Conservation (phyloP, 2,329 filamentous ascomycete genomes). For the Trichoderma koningiopsis region DNA sequence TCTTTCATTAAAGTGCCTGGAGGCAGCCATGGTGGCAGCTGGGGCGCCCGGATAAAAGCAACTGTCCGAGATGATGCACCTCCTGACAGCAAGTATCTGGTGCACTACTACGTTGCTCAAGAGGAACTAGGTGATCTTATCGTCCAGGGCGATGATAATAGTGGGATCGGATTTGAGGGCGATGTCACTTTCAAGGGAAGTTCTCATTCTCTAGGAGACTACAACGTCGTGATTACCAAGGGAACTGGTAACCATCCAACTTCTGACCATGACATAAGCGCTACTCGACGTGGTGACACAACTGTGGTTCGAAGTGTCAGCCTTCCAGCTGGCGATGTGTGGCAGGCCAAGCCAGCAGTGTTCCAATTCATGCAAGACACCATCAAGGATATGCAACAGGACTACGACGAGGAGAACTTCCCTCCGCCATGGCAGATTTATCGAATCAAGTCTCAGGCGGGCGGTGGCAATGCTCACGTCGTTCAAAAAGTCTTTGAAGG, state of each 20-base stretch:
- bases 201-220: slow-evolving; percentile 73
- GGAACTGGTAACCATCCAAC: slow-evolving; percentile 64
- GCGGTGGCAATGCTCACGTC: slow-evolving; percentile 77
- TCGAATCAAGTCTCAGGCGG: slow-evolving; percentile 70
- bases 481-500: slow-evolving; percentile 92
- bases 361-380: slow-evolving; percentile 57
- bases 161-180: slow-evolving; percentile 53
- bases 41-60: slow-evolving; percentile 87
- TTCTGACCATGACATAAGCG: slow-evolving; percentile 66
- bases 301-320: slow-evolving; percentile 75
- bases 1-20: slow-evolving; percentile 93
- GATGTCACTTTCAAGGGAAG: slow-evolving; percentile 72
- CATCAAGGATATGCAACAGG: slow-evolving; percentile 52
- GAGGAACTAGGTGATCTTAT: slow-evolving; percentile 72
- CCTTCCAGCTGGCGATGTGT: slow-evolving; percentile 69
- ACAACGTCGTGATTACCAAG: slow-evolving; percentile 74
- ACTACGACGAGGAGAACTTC: slow-evolving; percentile 62
- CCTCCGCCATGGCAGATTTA: slow-evolving; percentile 86
- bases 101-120: slow-evolving; percentile 80
- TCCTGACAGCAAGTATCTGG: slow-evolving; percentile 68
- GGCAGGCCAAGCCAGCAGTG: slow-evolving; percentile 74
- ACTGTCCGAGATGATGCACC: slow-evolving; percentile 70
- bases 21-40: slow-evolving; percentile 82
- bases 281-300: slow-evolving; percentile 71
- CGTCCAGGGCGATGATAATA: slow-evolving; percentile 54